Base-by-base conservation (phyloP, 2,329 filamentous ascomycete species). In the Fusarium sp. region DNA sequence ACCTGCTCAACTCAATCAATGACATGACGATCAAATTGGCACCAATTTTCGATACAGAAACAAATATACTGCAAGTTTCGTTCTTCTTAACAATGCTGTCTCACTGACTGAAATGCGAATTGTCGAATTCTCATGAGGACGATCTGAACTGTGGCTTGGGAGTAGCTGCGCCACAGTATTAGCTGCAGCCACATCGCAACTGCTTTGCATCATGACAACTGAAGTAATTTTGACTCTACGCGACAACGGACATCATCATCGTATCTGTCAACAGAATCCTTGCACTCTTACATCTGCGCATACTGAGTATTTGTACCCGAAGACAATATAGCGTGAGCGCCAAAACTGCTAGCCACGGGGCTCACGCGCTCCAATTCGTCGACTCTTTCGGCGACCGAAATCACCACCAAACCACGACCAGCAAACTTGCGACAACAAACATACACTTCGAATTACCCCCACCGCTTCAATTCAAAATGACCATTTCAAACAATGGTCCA, bases 101-200 rank as follows among this genome's bases (percentile, higher is more conserved):
- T 54, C 3, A 23, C 23, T 23, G 9, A 32, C 23, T n/a, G 38
- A n/a, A 45, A 23, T 33, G 17, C 1, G 18, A 11, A 23, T 7
- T 17, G 12, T 18, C 8, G 15, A 11, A 23, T 7, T 17, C 8
- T 18, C 8, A 15, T 35, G 7, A 27, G 18, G 13, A 7, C 15
- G 7, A 20, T 13, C 11, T n/a, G 18, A 37, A 38, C 5, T 68
- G 70, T 66, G 71, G 69, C 71, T 70, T 14, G 41, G 38, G 7
- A 1, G 0, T 5, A 3, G 1, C n/a, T 37, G 40, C 49, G 62
- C 69, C 69, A 72, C 71, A 66, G 8, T 30, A 23, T 10, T 41
- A 54, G 56, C 45, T 55, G n/a, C 67, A 65, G 71, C 70, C 67
- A 71, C 57, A 41, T 67, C 67, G 64, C 42, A 69, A 61, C 23